Evolutionary conservation across 176 grass and related monocot species (phyloP).

Genomic region (Aegilops sharonensis): DNA sequence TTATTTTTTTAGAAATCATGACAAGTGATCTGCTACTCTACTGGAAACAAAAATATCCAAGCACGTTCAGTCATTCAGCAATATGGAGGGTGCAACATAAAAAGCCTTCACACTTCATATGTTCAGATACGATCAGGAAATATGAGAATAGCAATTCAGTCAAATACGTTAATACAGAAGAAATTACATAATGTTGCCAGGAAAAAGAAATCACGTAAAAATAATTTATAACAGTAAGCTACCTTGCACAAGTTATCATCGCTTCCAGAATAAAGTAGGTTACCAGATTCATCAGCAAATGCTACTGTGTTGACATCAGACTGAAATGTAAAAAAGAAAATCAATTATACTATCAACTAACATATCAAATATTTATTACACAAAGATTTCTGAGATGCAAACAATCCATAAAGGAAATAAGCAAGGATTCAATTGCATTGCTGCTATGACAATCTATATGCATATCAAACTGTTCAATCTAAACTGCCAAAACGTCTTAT

Average conservation of each 20-base stretch:
- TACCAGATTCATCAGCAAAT: constrained; percentile 74
- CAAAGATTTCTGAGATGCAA: constrained; percentile 13
- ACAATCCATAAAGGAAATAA: constrained; percentile 7
- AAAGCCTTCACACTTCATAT: background rate
- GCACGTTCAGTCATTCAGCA: background rate
- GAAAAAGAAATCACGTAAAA: background rate
- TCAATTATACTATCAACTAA: background rate
- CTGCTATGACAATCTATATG: background rate
- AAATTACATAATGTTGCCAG: background rate
- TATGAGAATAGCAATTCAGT: background rate
- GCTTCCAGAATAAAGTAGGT: constrained; percentile 87
- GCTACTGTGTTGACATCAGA: constrained; percentile 86
- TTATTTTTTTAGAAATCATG: background rate
- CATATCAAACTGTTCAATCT: no score
- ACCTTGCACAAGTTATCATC: constrained; percentile 91
- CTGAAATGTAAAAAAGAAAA: constrained; percentile 37
- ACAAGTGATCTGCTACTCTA: background rate
- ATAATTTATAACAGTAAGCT: constrained; percentile 26
- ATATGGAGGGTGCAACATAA: constrained; percentile 9
- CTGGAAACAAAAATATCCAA: background rate
- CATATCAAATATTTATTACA: background rate
- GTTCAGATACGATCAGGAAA: background rate
- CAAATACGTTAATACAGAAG: background rate
- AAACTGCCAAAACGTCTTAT: no score
- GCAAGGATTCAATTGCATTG: background rate